These are phyloP conservation scores for Rhododendron kiyosumense DNA, from an alignment of 148 eudicot genomes.

Conservation along the genomic window DNA sequence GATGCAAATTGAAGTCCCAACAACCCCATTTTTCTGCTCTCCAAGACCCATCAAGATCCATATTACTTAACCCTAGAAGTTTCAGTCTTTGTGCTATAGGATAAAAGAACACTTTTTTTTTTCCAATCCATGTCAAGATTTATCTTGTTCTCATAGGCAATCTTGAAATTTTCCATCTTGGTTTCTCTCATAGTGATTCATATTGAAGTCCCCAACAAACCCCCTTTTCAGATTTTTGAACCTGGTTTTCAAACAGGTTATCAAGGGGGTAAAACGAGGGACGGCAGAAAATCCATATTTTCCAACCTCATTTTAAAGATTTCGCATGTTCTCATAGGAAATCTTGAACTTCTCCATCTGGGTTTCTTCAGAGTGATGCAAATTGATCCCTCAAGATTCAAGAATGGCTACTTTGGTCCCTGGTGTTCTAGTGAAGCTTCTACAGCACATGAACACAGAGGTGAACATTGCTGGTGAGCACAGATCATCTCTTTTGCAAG, in stretches of 20 bases:
- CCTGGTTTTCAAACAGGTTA: neutral
- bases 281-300: neutral
- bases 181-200: neutral
- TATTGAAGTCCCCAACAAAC: neutral
- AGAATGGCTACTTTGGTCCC: conserved; percentile 84
- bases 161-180: neutral
- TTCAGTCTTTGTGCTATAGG: neutral
- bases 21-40: neutral
- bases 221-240: neutral
- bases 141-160: neutral
- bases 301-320: neutral
- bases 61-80: neutral
- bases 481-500: conserved; percentile 79
- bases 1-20: neutral
- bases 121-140: neutral
- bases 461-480: conserved; percentile 84
- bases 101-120: neutral
- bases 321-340: neutral
- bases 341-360: conserved; percentile 14
- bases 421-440: conserved; percentile 73
- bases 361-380: conserved; percentile 40
- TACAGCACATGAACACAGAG: conserved; percentile 87
- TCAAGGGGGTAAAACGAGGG: neutral
- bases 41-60: neutral
- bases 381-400: conserved; percentile 28